Evolutionary conservation across 164 flowering plant species (phyloP).

Genomic region (Warburgia ugandensis): DNA sequence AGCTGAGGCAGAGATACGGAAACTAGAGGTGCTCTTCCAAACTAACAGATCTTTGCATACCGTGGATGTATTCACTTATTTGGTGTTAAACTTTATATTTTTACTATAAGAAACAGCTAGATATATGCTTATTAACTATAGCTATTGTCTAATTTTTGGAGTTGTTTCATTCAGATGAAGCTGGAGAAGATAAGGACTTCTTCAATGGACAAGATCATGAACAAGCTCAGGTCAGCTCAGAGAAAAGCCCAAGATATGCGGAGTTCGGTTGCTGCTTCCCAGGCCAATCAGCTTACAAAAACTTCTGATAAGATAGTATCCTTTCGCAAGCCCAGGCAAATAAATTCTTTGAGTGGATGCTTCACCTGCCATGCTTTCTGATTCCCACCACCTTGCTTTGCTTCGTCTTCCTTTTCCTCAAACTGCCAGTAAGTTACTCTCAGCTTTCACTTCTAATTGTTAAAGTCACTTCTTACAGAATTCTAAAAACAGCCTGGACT

Average conservation of each 20-base stretch:
- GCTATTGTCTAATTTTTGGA: too few species aligned
- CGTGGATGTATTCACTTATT: too few species aligned
- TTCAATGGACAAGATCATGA: constrained; percentile 92
- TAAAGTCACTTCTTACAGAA: too few species aligned
- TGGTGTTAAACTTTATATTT: too few species aligned
- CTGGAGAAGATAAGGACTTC: constrained; percentile 65
- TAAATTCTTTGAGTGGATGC: constrained; percentile 79
- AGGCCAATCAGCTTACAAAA: constrained; percentile 39
- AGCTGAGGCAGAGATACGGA: constrained; percentile 88
- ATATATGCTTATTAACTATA: too few species aligned
- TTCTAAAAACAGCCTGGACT: too few species aligned
- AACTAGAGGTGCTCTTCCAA: constrained; percentile 99
- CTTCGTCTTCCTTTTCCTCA: too few species aligned
- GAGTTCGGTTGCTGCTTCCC: constrained; percentile 40
- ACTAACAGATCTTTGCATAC: too few species aligned
- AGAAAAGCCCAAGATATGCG: constrained; percentile 93
- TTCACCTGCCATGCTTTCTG: constrained; percentile 46
- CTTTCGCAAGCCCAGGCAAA: constrained; percentile 45
- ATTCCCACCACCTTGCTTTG: too few species aligned
- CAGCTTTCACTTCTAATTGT: too few species aligned
- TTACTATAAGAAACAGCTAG: too few species aligned
- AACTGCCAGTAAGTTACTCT: too few species aligned
- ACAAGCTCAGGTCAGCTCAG: constrained; percentile 78
- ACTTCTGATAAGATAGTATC: constrained; percentile 36
- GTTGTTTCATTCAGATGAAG: constrained; percentile 9